Evolutionary conservation across 1,139 yeast genomes (phyloP).

Genomic region (Sugiyamaella novakii): DNA sequence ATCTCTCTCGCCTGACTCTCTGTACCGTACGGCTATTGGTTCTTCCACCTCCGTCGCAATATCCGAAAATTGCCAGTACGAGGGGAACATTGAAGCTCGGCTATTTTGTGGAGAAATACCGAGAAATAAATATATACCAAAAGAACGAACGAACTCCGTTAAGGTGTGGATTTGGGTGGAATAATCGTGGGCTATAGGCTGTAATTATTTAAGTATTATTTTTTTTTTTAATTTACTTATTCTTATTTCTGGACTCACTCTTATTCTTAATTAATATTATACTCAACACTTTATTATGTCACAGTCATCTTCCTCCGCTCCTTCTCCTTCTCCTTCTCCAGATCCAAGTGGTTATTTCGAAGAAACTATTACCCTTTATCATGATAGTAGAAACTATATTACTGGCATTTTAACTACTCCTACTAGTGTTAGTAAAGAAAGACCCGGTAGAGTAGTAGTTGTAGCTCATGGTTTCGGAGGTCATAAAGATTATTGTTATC

Average conservation of each 20-base stretch:
- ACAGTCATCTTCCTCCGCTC: slow-evolving; percentile 2
- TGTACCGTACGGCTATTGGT: slow-evolving; percentile 4
- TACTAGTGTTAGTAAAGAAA: slow-evolving; percentile 25
- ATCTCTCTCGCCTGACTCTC: too few relatives aligned
- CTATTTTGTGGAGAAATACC: not conserved
- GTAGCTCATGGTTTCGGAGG: slow-evolving; percentile 81
- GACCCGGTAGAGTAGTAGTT: slow-evolving; percentile 48
- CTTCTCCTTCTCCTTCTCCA: slow-evolving; percentile 6
- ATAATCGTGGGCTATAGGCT: too few relatives aligned
- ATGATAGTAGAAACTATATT: slow-evolving; percentile 16
- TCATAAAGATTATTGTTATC: slow-evolving; percentile 79
- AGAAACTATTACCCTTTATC: slow-evolving; percentile 17
- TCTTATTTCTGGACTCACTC: too few relatives aligned
- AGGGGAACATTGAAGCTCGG: not conserved
- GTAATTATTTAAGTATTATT: too few relatives aligned
- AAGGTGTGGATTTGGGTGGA: too few relatives aligned
- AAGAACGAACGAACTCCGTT: too few relatives aligned
- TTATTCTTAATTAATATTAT: too few relatives aligned
- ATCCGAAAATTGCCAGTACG: not conserved
- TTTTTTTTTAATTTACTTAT: too few relatives aligned
- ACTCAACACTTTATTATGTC: slow-evolving; percentile 10
- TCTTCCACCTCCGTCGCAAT: too few relatives aligned
- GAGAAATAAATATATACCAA: not conserved
- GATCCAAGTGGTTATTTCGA: slow-evolving; percentile 5
- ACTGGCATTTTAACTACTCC: slow-evolving; percentile 25